phyloP scores from a whole-genome alignment of 352 stramenopile species.

The Thalassiosira hispida region DNA sequence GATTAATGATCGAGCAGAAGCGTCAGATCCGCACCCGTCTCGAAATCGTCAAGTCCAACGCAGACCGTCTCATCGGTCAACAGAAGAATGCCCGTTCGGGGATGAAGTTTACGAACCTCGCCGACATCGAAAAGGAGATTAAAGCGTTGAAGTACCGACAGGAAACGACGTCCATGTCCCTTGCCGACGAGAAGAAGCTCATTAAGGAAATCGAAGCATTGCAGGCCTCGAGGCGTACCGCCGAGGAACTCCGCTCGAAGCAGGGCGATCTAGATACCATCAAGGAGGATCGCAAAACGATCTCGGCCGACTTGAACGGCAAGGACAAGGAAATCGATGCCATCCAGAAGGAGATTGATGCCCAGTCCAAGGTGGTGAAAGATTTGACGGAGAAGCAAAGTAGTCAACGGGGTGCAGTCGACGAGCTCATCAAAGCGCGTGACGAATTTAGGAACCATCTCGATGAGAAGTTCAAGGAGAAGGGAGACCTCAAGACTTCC shows the following conservation, averaged over 20 bases:
- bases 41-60: constrained; percentile 89
- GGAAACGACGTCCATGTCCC: constrained; percentile 94
- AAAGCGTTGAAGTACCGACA: constrained; percentile 89
- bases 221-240: constrained; percentile 89
- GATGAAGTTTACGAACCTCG: constrained; percentile 89
- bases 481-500: constrained; percentile 89
- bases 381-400: constrained; percentile 90
- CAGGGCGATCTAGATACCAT: constrained; percentile 89
- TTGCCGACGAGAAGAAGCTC: constrained; percentile 96
- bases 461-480: constrained; percentile 91
- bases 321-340: constrained; percentile 95
- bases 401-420: constrained; percentile 86
- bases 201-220: constrained; percentile 96
- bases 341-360: constrained; percentile 91
- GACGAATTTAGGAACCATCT: constrained; percentile 83
- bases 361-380: constrained; percentile 89
- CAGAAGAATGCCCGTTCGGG: constrained; percentile 87
- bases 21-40: constrained; percentile 84
- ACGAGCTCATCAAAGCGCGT: constrained; percentile 73
- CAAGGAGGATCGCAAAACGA: constrained; percentile 88
- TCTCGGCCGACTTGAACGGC: constrained; percentile 88
- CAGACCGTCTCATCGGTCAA: constrained; percentile 87
- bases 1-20: constrained; percentile 83
- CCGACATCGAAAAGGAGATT: constrained; percentile 93
- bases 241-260: constrained; percentile 87